Evolutionary conservation across 2,329 filamentous ascomycete genomes (phyloP).

Genomic region (Rugonectria rugulosa): DNA sequence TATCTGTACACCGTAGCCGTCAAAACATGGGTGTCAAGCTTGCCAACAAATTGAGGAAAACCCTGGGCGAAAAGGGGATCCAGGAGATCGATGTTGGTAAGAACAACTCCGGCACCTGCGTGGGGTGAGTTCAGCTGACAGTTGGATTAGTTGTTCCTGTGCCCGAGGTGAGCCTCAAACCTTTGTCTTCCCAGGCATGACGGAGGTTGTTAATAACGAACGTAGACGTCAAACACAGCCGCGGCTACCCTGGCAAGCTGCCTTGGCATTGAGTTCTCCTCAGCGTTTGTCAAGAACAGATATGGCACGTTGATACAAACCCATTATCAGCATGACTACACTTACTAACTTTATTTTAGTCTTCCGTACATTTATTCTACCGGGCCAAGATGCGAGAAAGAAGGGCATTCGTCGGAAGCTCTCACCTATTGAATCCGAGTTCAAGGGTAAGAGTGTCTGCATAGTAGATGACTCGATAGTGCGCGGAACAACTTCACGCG

Average conservation of each 20-base stretch:
- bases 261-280: constrained; percentile 79
- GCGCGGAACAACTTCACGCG: constrained; percentile 71
- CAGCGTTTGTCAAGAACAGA: constrained; percentile 86
- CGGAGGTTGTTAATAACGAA: not conserved
- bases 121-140: constrained; percentile 14
- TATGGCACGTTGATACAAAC: too few species aligned
- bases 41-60: constrained; percentile 73
- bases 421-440: constrained; percentile 85
- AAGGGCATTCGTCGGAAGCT: constrained; percentile 91
- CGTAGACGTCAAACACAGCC: constrained; percentile 79
- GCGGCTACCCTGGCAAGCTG: constrained; percentile 78
- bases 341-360: too few species aligned
- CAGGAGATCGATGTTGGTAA: constrained; percentile 75
- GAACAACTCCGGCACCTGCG: not conserved
- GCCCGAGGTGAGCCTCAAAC: constrained; percentile 44
- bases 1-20: constrained; percentile 83
- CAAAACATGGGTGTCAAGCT: constrained; percentile 88
- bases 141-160: constrained; percentile 73
- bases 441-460: constrained; percentile 79
- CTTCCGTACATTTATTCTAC: constrained; percentile 80
- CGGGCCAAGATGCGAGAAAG: constrained; percentile 79
- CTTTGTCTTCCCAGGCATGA: too few species aligned
- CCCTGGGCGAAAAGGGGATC: constrained; percentile 73
- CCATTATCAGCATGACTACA: too few species aligned
- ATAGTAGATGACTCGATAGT: constrained; percentile 93